phyloP scores from a whole-genome alignment of 352 stramenopile genomes.

The Saprolegnia parasitica region DNA sequence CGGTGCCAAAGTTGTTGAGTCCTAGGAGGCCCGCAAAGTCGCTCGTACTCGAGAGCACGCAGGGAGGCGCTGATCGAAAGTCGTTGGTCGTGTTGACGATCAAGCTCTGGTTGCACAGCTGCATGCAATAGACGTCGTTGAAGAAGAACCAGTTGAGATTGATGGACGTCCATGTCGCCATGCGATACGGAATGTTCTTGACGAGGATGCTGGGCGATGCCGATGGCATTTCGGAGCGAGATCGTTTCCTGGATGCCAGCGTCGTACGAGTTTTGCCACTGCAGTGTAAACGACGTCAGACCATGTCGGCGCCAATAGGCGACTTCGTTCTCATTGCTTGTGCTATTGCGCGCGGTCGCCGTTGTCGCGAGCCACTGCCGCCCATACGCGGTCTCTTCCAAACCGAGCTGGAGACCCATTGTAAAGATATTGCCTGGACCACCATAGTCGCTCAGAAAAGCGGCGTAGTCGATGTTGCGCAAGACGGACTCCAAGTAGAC shows the following conservation, averaged over 20 bases:
- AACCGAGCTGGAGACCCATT: not conserved
- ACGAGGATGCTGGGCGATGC: not conserved
- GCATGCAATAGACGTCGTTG: not conserved
- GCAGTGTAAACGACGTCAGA: not conserved
- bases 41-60: not conserved
- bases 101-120: not conserved
- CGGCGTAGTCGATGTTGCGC: not conserved
- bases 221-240: not conserved
- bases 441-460: not conserved
- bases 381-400: not conserved
- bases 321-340: not conserved
- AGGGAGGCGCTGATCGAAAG: not conserved
- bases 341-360: not conserved
- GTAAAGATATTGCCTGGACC: not conserved
- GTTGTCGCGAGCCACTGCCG: not conserved
- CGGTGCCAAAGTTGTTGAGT: not conserved
- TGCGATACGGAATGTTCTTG: not conserved
- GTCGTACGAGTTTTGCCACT: not conserved
- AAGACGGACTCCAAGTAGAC: slow-evolving; percentile 20
- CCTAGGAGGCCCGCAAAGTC: not conserved
- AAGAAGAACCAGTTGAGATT: not conserved
- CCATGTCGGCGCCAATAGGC: not conserved
- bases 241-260: not conserved
- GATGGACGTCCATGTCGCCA: not conserved
- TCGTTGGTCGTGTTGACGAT: not conserved